Evolutionary conservation across 495 filamentous ascomycete genomes (phyloP), one percentile per base, ranked within the genome.

Genomic region (Neurospora sp.): DNA sequence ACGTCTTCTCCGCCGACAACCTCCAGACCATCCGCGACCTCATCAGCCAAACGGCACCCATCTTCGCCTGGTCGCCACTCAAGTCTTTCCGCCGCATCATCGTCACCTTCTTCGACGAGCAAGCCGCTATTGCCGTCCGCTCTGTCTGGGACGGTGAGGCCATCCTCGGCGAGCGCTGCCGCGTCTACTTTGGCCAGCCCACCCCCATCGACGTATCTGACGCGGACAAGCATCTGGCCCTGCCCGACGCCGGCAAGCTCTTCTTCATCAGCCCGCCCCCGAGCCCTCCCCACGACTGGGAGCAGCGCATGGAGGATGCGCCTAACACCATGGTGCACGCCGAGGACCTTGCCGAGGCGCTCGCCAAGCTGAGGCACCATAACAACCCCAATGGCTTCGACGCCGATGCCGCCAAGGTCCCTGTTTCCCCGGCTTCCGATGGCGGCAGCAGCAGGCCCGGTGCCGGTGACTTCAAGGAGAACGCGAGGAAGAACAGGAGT

Each of bases 221-320:
- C 40, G 83, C 91, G 37, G 86, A 90, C 74, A 88, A 88, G 72
- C 92, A 95, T 74, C 88, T 99, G 7, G 86, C 91, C 44, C 90
- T 94, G 2, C 96, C 96, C 16, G 92, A 97, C 75, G 84, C 90
- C 59, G 90, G 92, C 76, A 98, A 97, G 84, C 87, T 97, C 42
- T 97, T 98, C 88, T 98, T 99, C 84, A 98, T 99, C 84, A 93
- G 90, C 72, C 96, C 96, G 41, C 96, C 96, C 11, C 96, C 96
- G 2, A 90, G 86, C 73, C 96, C 96, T 70, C 96, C 96, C 3
- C 92, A 93, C 79, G 96, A 94, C 44, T 99, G 96, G 96, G 92
- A 95, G 82, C 88, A 94, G 84, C 89, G 89, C 77, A 85, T 93
- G 69, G 96, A 99, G 83, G 94, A 92, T 35, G 92, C 95, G 4